Evolutionary conservation across 208 protist species (phyloP).

Genomic region (Trypanosoma platydactyli): DNA sequence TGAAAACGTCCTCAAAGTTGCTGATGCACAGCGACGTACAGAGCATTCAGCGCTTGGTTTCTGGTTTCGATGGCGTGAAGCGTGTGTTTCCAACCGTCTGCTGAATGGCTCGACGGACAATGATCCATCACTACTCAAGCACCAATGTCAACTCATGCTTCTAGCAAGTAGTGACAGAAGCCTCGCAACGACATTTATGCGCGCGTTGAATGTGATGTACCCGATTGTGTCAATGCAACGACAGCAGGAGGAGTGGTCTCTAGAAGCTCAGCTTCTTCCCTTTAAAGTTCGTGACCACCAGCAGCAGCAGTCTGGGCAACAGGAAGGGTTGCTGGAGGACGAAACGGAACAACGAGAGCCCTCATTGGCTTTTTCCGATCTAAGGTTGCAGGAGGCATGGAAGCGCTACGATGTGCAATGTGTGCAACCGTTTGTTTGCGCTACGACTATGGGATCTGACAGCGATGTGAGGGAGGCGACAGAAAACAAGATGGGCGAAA

Average conservation of each 20-base stretch:
- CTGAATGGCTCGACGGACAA: background rate
- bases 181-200: slow-evolving; percentile 20
- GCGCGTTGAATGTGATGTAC: background rate
- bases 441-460: background rate
- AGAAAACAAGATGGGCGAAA: no score
- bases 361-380: slow-evolving; percentile 14
- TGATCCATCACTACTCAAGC: background rate
- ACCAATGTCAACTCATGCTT: background rate
- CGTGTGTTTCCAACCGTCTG: background rate
- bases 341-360: background rate
- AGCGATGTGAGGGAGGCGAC: background rate
- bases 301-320: background rate
- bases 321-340: background rate
- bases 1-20: slow-evolving; percentile 7
- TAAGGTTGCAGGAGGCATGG: slow-evolving; percentile 14
- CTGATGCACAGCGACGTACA: background rate
- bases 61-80: slow-evolving; percentile 23
- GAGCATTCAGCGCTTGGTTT: slow-evolving; percentile 11
- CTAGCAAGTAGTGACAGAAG: background rate
- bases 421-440: slow-evolving; percentile 2
- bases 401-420: slow-evolving; percentile 19
- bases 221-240: slow-evolving; percentile 3
- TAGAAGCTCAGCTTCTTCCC: background rate
- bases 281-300: background rate
- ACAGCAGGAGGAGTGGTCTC: background rate